Conservation (phyloP, 2,329 filamentous ascomycete species). For the Pseudogymnoascus pannorum region DNA sequence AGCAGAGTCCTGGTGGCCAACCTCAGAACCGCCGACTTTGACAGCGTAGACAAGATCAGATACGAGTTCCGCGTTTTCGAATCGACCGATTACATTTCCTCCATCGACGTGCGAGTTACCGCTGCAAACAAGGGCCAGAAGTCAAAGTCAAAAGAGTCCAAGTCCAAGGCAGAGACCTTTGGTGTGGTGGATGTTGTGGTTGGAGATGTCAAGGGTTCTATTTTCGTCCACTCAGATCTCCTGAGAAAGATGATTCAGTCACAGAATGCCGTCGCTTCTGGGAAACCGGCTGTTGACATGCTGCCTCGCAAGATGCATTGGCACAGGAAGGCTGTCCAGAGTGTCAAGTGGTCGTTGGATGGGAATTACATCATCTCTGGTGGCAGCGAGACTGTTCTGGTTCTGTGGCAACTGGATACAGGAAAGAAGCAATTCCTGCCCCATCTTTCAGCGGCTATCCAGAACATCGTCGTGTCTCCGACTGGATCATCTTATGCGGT, state of each 20-base stretch:
- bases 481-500: slow-evolving; percentile 74
- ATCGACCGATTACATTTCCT: slow-evolving; percentile 56
- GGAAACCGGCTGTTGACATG: slow-evolving; percentile 26
- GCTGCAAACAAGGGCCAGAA: slow-evolving; percentile 21
- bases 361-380: slow-evolving; percentile 96
- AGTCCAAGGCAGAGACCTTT: slow-evolving; percentile 25
- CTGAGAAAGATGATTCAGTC: slow-evolving; percentile 46
- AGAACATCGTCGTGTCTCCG: slow-evolving; percentile 76
- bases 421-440: slow-evolving; percentile 75
- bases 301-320: slow-evolving; percentile 69
- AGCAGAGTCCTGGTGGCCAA: slow-evolving; percentile 56
- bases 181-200: slow-evolving; percentile 64
- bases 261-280: slow-evolving; percentile 28
- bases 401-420: slow-evolving; percentile 90
- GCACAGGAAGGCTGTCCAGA: slow-evolving; percentile 78
- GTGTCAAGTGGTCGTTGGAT: slow-evolving; percentile 87
- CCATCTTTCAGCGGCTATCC: slow-evolving; percentile 80
- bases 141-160: slow-evolving; percentile 21
- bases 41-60: slow-evolving; percentile 36
- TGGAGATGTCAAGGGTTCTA: slow-evolving; percentile 67
- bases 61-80: slow-evolving; percentile 54
- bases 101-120: slow-evolving; percentile 53
- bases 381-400: slow-evolving; percentile 79
- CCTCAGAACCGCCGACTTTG: slow-evolving; percentile 27
- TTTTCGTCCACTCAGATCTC: slow-evolving; percentile 76